Base-by-base conservation (phyloP, 805 yeast species). In the Jamesozyma jinghongensis region DNA sequence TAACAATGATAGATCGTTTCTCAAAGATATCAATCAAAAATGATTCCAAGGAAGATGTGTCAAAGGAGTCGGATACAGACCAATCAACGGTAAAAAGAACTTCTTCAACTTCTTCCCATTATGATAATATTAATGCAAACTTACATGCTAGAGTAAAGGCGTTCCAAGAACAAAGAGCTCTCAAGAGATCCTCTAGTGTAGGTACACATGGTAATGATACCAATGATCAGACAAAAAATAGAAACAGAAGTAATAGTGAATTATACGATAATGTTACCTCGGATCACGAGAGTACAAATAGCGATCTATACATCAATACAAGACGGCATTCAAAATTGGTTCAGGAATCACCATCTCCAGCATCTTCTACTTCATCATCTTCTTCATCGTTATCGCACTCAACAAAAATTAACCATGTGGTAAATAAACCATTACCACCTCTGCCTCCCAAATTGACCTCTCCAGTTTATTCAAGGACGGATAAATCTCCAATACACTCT, bases 101-200 rank as follows among this genome's bases (percentile, higher is more conserved):
- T 4, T 42, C 57, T 3, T 53, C 63, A 11, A 46, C 61, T 6
- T 57, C 61, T 2, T 34, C 37, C 4, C 55, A 57, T 27, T 59
- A 57, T 40, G 53, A 47, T 37, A 67, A 63, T 40, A 66, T 81
- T 38, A 78, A 73, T 51, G 80, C 92, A 10, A 90, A 84, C 47
- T 74, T 86, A 32, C 96, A 87, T 60, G 96, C 95, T 1, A 70
- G 92, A 47, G 71, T 88, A 29, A 65, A 83, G 59, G 95, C 95
- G 0, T 84, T 88, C 52, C 96, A 87, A 60, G 86, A 85, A 48
- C 78, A 81, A 54, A 73, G 96, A 50, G 79, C 77, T 43, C 63
- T 65, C 37, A 64, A 66, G 38, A 50, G 68, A 32, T 55, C 66
- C 5, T 54, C 63, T 32, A 56, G 65, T 51, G 54, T 56, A 5